Percentiles rank a stretch among this genome's conserved stretches.
Evolutionary conservation across 371 early-diverging fungal species (phyloP).

Genomic region (Rhizopus microsporus): DNA sequence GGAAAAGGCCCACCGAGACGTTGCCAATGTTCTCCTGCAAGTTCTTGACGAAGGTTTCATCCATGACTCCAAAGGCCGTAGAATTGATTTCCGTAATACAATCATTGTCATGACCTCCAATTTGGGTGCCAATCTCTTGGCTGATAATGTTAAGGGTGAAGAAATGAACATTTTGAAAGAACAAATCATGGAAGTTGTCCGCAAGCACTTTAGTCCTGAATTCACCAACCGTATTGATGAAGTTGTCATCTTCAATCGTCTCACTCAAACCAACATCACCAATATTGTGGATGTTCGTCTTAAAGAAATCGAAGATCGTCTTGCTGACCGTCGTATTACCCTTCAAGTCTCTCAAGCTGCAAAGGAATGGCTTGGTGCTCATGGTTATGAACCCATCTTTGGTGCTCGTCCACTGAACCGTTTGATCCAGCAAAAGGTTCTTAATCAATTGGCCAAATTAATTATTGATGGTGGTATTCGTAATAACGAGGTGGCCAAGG

Average conservation of each 20-base stretch:
- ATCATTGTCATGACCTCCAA: constrained; percentile 95
- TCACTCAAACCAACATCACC: constrained; percentile 69
- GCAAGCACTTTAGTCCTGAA: constrained; percentile 86
- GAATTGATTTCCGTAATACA: constrained; percentile 89
- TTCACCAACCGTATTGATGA: constrained; percentile 93
- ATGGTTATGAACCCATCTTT: constrained; percentile 84
- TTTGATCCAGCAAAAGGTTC: constrained; percentile 75
- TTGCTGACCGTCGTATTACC: constrained; percentile 73
- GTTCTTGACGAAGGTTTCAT: constrained; percentile 92
- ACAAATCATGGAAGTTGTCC: constrained; percentile 67
- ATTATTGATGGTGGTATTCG: constrained; percentile 79
- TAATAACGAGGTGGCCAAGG: constrained; percentile 61
- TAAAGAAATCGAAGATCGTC: constrained; percentile 69
- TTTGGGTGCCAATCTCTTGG: constrained; percentile 63
- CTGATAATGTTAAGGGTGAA: constrained; percentile 31
- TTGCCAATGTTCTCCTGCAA: constrained; percentile 77
- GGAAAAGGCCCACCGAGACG: constrained; percentile 89
- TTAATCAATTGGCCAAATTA: constrained; percentile 80
- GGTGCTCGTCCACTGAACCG: constrained; percentile 87
- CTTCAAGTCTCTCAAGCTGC: constrained; percentile 68
- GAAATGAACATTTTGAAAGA: constrained; percentile 54
- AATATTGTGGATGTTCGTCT: constrained; percentile 87
- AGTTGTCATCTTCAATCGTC: constrained; percentile 81
- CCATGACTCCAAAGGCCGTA: constrained; percentile 84
- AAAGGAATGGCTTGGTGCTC: constrained; percentile 75